These are phyloP conservation scores for Rhamnella rubrinervis DNA, from an alignment of 331 rosid species.

Conservation along the genomic window DNA sequence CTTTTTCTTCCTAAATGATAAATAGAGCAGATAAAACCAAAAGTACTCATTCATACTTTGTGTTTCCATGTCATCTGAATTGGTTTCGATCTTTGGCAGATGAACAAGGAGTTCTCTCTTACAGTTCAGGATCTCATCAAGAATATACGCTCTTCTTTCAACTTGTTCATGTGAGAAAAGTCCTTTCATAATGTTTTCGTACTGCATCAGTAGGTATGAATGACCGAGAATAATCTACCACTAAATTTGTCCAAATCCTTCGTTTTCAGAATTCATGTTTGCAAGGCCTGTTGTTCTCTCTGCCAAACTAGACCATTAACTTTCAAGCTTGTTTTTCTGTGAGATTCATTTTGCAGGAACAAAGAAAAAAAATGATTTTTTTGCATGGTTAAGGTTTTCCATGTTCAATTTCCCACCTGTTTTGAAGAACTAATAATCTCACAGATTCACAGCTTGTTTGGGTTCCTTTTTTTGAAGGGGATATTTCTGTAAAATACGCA, in stretches of 20 bases:
- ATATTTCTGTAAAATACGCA: constrained; percentile 24
- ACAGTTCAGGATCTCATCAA: constrained; percentile 71
- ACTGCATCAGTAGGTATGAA: constrained; percentile 25
- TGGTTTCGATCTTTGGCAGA: constrained; percentile 47
- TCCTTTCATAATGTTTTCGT: neutral
- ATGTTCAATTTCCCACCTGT: constrained; percentile 49
- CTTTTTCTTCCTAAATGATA: neutral
- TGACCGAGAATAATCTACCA: constrained; percentile 20
- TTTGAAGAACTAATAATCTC: constrained; percentile 31
- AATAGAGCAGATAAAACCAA: too few relatives aligned
- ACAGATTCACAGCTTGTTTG: constrained; percentile 37
- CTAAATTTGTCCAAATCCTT: constrained; percentile 24
- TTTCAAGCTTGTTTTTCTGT: constrained; percentile 44
- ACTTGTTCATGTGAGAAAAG: constrained; percentile 48
- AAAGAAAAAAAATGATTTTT: constrained; percentile 26
- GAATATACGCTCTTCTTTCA: constrained; percentile 55
- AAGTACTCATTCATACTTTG: neutral
- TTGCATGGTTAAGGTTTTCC: constrained; percentile 54
- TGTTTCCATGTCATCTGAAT: neutral
- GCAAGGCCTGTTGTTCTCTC: constrained; percentile 46
- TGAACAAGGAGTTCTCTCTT: constrained; percentile 67
- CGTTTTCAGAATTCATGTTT: constrained; percentile 27
- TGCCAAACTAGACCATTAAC: constrained; percentile 32
- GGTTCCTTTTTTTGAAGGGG: constrained; percentile 29
- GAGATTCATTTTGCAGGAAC: constrained; percentile 49